Base-by-base conservation (phyloP, 2,329 filamentous ascomycete species). In the Pseudogymnoascus sp. region DNA sequence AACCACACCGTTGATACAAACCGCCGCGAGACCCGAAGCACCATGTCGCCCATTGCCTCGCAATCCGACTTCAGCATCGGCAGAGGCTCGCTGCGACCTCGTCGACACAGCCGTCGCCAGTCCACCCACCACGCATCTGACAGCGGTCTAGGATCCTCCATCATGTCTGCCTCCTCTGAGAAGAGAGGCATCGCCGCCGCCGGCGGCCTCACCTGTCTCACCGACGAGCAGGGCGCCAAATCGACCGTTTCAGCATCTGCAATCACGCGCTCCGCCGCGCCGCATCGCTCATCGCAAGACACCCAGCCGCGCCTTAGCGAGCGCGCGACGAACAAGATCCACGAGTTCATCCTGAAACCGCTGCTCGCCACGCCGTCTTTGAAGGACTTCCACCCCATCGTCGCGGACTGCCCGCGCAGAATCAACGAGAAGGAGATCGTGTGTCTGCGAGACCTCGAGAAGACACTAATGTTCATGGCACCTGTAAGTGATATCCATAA, bases 381-480 rank as follows among this genome's bases (percentile, higher is more conserved):
- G 66, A 90, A 92, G 75, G 86, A 89, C 60, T 96, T 96, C 75
- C 88, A 92, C 74, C 81, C 88, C 60, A 85, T 96, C 71, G 83
- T 96, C 68, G 82, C 89, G 69, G 88, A 90, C 75, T 86, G 92
- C 68, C 91, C 91, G 60, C 83, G 84, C 75, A 89, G 89, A 73
- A 95, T 96, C 74, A 85, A 86, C 73, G 85, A 87, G 73, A 93
- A 92, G 77, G 87, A 95, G 72, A 95, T 98, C 73, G 87, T 90
- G 75, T 96, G 90, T 79, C 85, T 98, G 63, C 87, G 93, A 76
- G 93, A 98, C 77, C 83, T 98, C 61, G 93, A 98, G 78, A 96
- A 96, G 84, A 93, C 89, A 8, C 81, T 98, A 67, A 85, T 97
- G 73, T 92, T 93, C 77, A 86, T 93, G 76, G 92, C 93, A 80